Conservation (phyloP, 2,329 filamentous ascomycete species). For the Teratosphaeria gauchensis region DNA sequence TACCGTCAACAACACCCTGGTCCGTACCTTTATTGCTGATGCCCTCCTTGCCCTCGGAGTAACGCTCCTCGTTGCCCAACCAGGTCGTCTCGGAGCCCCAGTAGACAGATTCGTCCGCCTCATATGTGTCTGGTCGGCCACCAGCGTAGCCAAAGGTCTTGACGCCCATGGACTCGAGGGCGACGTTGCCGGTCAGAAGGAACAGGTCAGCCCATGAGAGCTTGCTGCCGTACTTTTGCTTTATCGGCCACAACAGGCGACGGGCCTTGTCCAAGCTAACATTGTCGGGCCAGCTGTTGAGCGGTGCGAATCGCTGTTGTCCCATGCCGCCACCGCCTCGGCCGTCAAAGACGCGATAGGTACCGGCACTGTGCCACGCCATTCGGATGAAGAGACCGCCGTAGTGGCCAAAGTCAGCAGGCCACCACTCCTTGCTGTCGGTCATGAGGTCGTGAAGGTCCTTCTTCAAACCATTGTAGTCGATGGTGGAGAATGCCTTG, state of each 20-base stretch:
- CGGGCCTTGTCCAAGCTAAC: conserved; percentile 71
- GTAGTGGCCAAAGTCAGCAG: conserved; percentile 72
- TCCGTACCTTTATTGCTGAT: conserved; percentile 16
- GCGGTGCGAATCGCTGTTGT: conserved; percentile 69
- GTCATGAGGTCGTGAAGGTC: conserved; percentile 64
- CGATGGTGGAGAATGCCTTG: conserved; percentile 60
- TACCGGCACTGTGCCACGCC: conserved; percentile 73
- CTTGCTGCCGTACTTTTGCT: conserved; percentile 76
- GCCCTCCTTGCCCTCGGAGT: conserved; percentile 44
- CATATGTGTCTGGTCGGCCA: conserved; percentile 63
- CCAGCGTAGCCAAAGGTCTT: conserved; percentile 64
- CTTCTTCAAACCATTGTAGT: conserved; percentile 64
- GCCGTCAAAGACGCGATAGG: conserved; percentile 65
- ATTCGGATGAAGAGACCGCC: conserved; percentile 71
- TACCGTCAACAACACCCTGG: conserved; percentile 34
- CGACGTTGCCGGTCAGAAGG: conserved; percentile 64
- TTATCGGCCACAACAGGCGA: conserved; percentile 69
- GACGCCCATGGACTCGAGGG: conserved; percentile 67
- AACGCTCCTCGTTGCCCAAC: conserved; percentile 65
- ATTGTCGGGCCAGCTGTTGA: conserved; percentile 78
- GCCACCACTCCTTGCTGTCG: conserved; percentile 73
- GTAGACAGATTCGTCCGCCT: conserved; percentile 66
- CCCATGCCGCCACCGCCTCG: conserved; percentile 62
- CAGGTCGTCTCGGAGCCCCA: conserved; percentile 69
- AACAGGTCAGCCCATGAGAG: conserved; percentile 71